phyloP scores from a whole-genome alignment of 192 early-diverging fungal species.

The Diversispora epigaea region DNA sequence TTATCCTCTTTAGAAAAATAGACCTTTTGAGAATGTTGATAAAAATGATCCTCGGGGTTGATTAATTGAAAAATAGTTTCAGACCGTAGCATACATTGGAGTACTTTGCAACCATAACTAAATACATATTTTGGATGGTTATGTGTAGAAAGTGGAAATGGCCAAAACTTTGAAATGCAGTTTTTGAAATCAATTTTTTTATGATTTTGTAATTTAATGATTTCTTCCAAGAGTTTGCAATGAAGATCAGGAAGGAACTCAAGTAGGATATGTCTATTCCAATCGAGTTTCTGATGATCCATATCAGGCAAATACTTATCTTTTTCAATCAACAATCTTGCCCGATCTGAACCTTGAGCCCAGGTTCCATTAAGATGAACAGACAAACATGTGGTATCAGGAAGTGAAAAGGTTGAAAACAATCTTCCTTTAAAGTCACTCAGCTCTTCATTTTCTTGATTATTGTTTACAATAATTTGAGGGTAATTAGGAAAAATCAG shows the following conservation, averaged over 20 bases:
- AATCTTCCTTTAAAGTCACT: slow-evolving; percentile 25
- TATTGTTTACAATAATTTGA: background rate
- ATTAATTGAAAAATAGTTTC: no score
- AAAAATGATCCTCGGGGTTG: background rate
- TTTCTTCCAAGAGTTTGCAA: slow-evolving; percentile 4
- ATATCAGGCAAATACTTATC: background rate
- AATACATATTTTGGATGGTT: no score
- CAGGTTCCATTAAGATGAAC: slow-evolving; percentile 45
- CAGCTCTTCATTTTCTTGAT: background rate
- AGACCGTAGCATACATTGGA: no score
- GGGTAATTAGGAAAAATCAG: background rate
- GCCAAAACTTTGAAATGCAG: no score
- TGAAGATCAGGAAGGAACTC: background rate
- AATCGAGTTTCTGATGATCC: background rate
- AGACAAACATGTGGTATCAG: slow-evolving; percentile 29
- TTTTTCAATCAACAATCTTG: slow-evolving; percentile 1
- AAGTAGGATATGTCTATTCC: slow-evolving; percentile 1
- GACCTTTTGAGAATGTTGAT: no score
- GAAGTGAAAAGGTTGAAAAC: slow-evolving; percentile 37
- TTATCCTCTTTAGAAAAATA: no score
- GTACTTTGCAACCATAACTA: no score
- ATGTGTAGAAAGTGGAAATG: no score
- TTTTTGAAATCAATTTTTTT: no score
- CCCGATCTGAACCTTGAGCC: slow-evolving; percentile 35
- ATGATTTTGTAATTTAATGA: background rate